These are phyloP conservation scores for Alisma plantagoaquatica DNA, from an alignment of 106 monocot genomes.

Conservation along the genomic window DNA sequence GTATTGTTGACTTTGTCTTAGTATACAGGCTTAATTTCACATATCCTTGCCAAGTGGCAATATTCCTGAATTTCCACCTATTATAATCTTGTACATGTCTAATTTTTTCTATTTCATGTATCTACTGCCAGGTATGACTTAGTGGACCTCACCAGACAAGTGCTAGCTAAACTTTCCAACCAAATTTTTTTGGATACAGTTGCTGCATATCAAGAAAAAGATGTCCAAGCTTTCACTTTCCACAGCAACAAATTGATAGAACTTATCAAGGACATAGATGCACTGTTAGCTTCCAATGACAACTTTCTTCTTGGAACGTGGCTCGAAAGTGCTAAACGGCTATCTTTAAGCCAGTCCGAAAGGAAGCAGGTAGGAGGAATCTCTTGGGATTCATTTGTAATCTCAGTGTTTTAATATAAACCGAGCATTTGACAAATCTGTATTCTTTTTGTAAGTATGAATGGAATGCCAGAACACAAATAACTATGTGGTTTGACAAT, in stretches of 20 bases:
- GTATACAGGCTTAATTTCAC: neutral
- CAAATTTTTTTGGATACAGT: constrained; percentile 64
- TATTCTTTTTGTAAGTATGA: too few species aligned
- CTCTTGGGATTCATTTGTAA: too few species aligned
- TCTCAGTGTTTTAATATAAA: too few species aligned
- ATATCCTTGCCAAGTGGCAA: neutral
- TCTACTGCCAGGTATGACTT: constrained; percentile 67
- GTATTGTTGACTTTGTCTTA: constrained; percentile 10
- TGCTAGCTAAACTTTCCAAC: constrained; percentile 74
- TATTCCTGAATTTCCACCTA: too few species aligned
- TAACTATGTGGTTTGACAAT: constrained; percentile 97
- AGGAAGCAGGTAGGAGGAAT: constrained; percentile 36
- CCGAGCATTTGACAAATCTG: too few species aligned
- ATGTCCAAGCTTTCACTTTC: constrained; percentile 28
- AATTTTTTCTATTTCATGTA: neutral
- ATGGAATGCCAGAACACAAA: constrained; percentile 98
- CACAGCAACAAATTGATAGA: constrained; percentile 57
- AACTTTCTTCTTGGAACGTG: constrained; percentile 93
- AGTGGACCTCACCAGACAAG: constrained; percentile 87
- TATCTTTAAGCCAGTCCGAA: constrained; percentile 42
- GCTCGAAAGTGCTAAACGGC: constrained; percentile 67
- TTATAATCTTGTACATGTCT: neutral
- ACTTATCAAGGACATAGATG: constrained; percentile 67
- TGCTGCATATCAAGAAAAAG: constrained; percentile 34
- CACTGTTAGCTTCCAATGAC: constrained; percentile 75